These are phyloP conservation scores for Oryza coarctata DNA, from an alignment of 176 grass and related monocot genomes.

Conservation along the genomic window DNA sequence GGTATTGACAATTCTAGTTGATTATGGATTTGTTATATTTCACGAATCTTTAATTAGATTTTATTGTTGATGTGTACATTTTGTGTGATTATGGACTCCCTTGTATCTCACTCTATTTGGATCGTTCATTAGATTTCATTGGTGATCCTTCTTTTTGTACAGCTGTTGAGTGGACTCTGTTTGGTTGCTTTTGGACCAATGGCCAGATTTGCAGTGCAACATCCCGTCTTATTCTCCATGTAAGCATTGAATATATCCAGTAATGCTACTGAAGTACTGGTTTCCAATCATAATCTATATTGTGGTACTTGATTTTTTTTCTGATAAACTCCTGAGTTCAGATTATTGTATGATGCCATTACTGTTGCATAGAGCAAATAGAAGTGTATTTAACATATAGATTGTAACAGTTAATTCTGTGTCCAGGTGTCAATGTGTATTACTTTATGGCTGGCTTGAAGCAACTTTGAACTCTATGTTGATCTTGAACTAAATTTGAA, in stretches of 20 bases:
- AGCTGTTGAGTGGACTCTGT: slow-evolving; percentile 98
- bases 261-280: not conserved
- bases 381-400: not conserved
- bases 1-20: too few relatives aligned
- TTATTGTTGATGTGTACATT: not conserved
- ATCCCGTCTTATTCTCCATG: slow-evolving; percentile 93
- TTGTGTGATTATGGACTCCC: not conserved
- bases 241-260: slow-evolving; percentile 41
- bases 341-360: slow-evolving; percentile 10
- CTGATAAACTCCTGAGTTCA: not conserved
- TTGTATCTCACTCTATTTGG: not conserved
- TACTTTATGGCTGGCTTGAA: slow-evolving; percentile 4
- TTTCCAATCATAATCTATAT: not conserved
- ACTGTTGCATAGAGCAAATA: slow-evolving; percentile 2
- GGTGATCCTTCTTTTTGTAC: slow-evolving; percentile 36
- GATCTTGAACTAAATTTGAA: not conserved
- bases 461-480: slow-evolving; percentile 14
- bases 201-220: slow-evolving; percentile 99
- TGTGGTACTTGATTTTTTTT: not conserved
- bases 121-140: slow-evolving; percentile 19
- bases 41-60: not conserved
- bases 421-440: not conserved
- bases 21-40: too few relatives aligned
- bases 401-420: not conserved
- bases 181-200: slow-evolving; percentile 99